Evolutionary conservation across 495 filamentous ascomycete species (phyloP).

Genomic region (Talaromyces borbonicus): DNA sequence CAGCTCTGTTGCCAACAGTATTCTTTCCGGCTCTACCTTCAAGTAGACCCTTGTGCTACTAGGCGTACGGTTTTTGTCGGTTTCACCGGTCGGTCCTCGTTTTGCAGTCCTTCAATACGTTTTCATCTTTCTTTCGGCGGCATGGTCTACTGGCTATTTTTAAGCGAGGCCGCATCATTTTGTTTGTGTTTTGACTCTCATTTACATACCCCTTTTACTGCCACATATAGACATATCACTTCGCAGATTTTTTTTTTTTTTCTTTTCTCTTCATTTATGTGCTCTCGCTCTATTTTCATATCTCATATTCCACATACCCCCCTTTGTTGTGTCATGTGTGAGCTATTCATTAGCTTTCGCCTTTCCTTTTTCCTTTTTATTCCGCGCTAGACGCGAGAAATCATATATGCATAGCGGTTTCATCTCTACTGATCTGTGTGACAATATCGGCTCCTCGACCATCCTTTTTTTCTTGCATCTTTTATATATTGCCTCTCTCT

Average conservation of each 20-base stretch:
- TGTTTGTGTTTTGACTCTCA: conserved; percentile 13
- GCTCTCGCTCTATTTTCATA: conserved; percentile 18
- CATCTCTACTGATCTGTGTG: conserved; percentile 1
- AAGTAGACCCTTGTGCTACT: conserved; percentile 20
- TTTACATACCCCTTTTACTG: conserved; percentile 14
- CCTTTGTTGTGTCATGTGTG: conserved; percentile 1
- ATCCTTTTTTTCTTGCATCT: background rate
- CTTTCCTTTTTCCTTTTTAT: background rate
- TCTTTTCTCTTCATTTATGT: conserved; percentile 11
- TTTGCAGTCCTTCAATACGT: background rate
- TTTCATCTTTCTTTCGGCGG: conserved; percentile 13
- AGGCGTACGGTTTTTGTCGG: conserved; percentile 7
- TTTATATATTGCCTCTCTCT: background rate
- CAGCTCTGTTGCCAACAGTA: conserved; percentile 65
- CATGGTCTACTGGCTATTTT: conserved; percentile 20
- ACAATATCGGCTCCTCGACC: conserved; percentile 1
- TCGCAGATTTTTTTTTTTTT: background rate
- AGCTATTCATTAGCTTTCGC: background rate
- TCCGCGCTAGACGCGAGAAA: conserved; percentile 8
- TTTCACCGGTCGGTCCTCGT: conserved; percentile 15
- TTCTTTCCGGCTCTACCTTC: conserved; percentile 52
- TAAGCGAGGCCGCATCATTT: conserved; percentile 8
- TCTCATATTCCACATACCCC: conserved; percentile 11
- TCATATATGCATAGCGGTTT: conserved; percentile 7
- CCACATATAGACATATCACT: conserved; percentile 8